phyloP scores from a whole-genome alignment of 202 grass and related monocot genomes.

The Zizania palustris region DNA sequence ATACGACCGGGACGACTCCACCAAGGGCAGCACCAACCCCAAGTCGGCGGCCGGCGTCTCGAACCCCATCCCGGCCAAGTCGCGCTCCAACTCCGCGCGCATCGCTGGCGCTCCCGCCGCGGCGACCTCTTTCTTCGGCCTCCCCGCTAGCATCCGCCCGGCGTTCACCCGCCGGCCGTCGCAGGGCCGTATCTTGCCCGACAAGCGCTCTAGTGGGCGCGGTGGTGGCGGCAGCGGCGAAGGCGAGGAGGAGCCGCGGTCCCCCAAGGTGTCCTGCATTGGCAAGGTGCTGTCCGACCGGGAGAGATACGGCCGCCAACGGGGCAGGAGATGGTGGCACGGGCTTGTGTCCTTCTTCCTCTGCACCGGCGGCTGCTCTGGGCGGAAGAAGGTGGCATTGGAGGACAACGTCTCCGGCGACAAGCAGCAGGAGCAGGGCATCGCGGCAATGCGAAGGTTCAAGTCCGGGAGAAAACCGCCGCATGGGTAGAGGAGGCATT shows the following conservation, averaged over 20 bases:
- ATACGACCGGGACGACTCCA: constrained; percentile 88
- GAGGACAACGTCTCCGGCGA: constrained; percentile 13
- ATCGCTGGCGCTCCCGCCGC: constrained; percentile 44
- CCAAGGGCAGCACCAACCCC: constrained; percentile 80
- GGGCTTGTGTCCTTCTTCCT: constrained; percentile 46
- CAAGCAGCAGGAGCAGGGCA: constrained; percentile 43
- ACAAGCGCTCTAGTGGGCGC: constrained; percentile 41
- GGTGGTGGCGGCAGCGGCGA: constrained; percentile 26
- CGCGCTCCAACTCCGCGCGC: constrained; percentile 59
- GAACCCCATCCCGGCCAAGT: constrained; percentile 53
- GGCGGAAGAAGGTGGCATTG: constrained; percentile 19
- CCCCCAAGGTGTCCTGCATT: constrained; percentile 93
- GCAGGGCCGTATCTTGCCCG: constrained; percentile 55
- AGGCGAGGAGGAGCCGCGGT: constrained; percentile 71
- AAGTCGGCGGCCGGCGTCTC: constrained; percentile 54
- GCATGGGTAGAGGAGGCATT: constrained; percentile 65
- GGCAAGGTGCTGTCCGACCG: constrained; percentile 82
- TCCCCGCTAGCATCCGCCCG: constrained; percentile 52
- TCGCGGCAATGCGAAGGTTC: constrained; percentile 63
- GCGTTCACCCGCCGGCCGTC: constrained; percentile 55
- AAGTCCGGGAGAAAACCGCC: constrained; percentile 60
- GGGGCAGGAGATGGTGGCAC: constrained; percentile 30
- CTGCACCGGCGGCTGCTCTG: constrained; percentile 44
- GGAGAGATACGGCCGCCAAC: constrained; percentile 47
- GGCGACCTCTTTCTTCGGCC: constrained; percentile 49